Conservation (phyloP, 768 basidiomycete species). For the Sarcomyxa edulis region DNA sequence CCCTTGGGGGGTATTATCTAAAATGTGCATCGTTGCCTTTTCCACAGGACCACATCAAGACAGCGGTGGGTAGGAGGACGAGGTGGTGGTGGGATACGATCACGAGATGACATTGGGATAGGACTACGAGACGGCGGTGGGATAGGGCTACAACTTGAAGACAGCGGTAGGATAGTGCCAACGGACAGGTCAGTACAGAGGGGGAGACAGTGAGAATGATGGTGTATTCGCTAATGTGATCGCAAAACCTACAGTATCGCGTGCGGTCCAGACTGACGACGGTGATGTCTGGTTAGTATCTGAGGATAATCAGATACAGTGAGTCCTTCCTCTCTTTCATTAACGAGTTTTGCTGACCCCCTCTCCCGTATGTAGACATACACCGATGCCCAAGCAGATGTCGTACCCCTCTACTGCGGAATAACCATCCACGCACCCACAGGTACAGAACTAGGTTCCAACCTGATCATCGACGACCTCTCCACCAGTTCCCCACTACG, state of each 20-base stretch:
- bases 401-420: conserved; percentile 95
- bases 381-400: conserved; percentile 79
- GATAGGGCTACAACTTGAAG: too few species aligned
- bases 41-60: too few species aligned
- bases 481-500: conserved; percentile 72
- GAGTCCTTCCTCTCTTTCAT: conserved; percentile 22
- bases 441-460: conserved; percentile 34
- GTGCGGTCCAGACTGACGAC: conserved; percentile 40
- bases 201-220: conserved; percentile 82
- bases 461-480: conserved; percentile 88
- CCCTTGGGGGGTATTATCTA: too few species aligned
- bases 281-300: conserved; percentile 63
- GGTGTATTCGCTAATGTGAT: conserved; percentile 95
- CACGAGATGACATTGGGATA: too few species aligned
- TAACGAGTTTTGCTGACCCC: not conserved
- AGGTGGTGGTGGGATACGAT: too few species aligned
- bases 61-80: too few species aligned
- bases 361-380: conserved; percentile 56
- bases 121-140: too few species aligned
- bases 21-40: too few species aligned
- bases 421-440: conserved; percentile 85
- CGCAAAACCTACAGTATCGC: conserved; percentile 69
- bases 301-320: conserved; percentile 86
- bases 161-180: too few species aligned
- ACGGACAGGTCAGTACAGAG: conserved; percentile 28